A percentile compares a stretch with the other conserved stretches of the same genome.
These are phyloP conservation scores for Stagonosporopsis rhizophila DNA, from an alignment of 2,329 filamentous ascomycete genomes.

Conservation along the genomic window DNA sequence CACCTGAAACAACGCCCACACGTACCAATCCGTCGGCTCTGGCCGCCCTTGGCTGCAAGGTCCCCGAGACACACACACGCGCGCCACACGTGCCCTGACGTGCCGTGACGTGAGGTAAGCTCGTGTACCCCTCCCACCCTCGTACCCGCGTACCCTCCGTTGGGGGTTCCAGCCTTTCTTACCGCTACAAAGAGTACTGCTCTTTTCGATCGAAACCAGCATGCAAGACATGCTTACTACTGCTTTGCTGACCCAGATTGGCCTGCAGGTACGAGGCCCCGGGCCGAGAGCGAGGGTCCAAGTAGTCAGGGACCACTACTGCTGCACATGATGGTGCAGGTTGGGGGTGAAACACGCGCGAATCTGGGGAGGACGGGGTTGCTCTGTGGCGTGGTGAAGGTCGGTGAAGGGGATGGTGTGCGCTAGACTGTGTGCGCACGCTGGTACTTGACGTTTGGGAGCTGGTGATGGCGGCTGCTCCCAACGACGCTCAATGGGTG, in stretches of 20 bases:
- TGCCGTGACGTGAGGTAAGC: neutral
- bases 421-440: neutral
- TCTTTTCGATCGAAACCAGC: no score
- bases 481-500: neutral
- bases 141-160: no score
- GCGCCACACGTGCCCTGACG: no score
- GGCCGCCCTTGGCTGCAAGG: neutral
- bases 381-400: no score
- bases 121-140: neutral
- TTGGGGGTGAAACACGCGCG: neutral
- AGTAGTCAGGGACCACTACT: neutral
- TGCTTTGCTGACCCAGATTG: neutral
- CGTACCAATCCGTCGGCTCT: no score
- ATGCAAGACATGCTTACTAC: no score
- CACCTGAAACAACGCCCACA: no score
- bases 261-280: slow-evolving; percentile 7
- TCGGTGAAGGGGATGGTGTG: neutral
- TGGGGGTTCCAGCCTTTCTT: no score
- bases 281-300: neutral
- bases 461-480: neutral
- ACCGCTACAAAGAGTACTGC: no score
- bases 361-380: neutral
- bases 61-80: slow-evolving; percentile 16
- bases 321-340: neutral
- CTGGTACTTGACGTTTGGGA: neutral